Evolutionary conservation across 2,329 filamentous ascomycete genomes (phyloP).

Genomic region (Aspergillus sp.): DNA sequence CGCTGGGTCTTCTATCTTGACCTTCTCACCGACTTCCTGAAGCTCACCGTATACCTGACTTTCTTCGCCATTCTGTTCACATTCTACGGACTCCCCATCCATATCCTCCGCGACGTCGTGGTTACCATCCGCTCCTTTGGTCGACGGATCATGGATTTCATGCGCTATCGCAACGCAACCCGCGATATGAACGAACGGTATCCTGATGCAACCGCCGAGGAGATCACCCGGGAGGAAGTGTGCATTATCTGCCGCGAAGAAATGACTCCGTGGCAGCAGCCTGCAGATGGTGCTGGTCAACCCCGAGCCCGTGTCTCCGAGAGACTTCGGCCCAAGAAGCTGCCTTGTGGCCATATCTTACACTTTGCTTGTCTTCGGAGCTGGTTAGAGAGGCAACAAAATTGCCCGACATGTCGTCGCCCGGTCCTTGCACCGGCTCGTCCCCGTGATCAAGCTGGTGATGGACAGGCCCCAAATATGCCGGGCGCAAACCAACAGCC

Average conservation of each 20-base stretch:
- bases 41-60: slow-evolving; percentile 80
- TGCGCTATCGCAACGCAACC: slow-evolving; percentile 87
- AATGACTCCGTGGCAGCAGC: slow-evolving; percentile 76
- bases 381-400: slow-evolving; percentile 96
- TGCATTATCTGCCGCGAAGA: slow-evolving; percentile 98
- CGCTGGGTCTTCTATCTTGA: slow-evolving; percentile 89
- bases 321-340: slow-evolving; percentile 84
- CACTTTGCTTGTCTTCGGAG: slow-evolving; percentile 93
- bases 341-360: slow-evolving; percentile 92
- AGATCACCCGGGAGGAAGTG: slow-evolving; percentile 81
- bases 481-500: slow-evolving; percentile 38
- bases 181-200: slow-evolving; percentile 90
- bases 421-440: slow-evolving; percentile 63
- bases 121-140: slow-evolving; percentile 90
- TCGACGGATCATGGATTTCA: slow-evolving; percentile 82
- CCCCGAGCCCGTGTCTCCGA: slow-evolving; percentile 61
- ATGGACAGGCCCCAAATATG: slow-evolving; percentile 29
- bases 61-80: slow-evolving; percentile 93
- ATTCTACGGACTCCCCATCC: slow-evolving; percentile 94
- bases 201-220: slow-evolving; percentile 83
- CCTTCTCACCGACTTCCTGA: slow-evolving; percentile 83
- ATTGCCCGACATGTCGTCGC: slow-evolving; percentile 89
- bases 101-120: slow-evolving; percentile 94
- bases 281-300: slow-evolving; percentile 39
- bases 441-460: slow-evolving; percentile 32